Base-by-base conservation (phyloP, 257 asterid species). In the Solanum clarkiae region DNA sequence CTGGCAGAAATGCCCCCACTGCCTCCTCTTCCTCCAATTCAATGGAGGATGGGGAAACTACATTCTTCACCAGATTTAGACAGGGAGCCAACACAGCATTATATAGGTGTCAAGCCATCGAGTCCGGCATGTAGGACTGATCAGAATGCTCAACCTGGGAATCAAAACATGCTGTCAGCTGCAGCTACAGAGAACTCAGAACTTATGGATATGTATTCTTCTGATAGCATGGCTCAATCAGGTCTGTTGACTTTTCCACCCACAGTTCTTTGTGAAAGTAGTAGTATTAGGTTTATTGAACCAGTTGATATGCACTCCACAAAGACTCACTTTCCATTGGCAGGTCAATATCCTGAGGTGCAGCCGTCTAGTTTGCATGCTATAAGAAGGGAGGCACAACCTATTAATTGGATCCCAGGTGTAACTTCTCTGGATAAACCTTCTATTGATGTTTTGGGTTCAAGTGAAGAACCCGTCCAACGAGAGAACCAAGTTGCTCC, bases 11-110 rank as follows among this genome's bases (percentile, higher is more conserved):
- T 87, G 86, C 96, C 98, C 88, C 97, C 98, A 66, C 83, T 95
- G 92, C 99, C 99, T 55, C 97, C 97, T 59, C 99, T 96, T 80
- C 99, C 99, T 90, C 99, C 99, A 18, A 91, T 93, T 87, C 98
- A 94, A 80, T 96, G 99, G 99, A 93, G 94, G 91, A 89, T 91
- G 86, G 97, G 94, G 47, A 94, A 89, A 87, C 86, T 88, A 88
- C 93, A 87, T 83, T 91, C 88, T 85, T 86, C 92, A 88, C 85
- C 86, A 4, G 81, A 86, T 66, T 80, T 83, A 55, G 91, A 87
- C 84, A 80, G 74, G 49, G 91, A 87, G 80, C 84, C 59, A 83
- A 81, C 51, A 80, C 87, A 75, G 71, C 85, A 63, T 29, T 63
- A 26, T 86, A 55, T 70, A 68, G 62, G 68, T 12, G 53, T 80